Evolutionary conservation across 306 rosid genomes (phyloP).

Genomic region (Corylus avellana): DNA sequence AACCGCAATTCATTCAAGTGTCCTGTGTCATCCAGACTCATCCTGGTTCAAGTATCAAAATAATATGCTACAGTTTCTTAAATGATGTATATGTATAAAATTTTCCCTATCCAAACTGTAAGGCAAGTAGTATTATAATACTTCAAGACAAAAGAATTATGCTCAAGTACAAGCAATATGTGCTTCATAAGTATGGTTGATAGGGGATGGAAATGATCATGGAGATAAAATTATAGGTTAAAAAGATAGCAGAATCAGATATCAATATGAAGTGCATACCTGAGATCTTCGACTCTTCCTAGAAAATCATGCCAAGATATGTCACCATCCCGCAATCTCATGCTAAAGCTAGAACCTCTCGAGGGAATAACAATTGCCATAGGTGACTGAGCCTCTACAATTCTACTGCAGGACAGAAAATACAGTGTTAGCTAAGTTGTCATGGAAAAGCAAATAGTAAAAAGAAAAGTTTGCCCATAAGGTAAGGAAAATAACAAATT

Average conservation of each 20-base stretch:
- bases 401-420: conserved; percentile 70
- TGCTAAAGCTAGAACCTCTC: conserved; percentile 54
- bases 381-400: conserved; percentile 83
- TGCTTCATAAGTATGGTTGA: not conserved
- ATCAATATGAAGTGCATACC: conserved; percentile 45
- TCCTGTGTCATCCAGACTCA: not conserved
- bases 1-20: not conserved
- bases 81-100: not conserved
- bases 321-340: conserved; percentile 71
- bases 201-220: not conserved
- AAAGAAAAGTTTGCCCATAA: conserved; percentile 19
- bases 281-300: conserved; percentile 54
- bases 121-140: not conserved
- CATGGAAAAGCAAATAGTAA: conserved; percentile 16
- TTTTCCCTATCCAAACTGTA: not conserved
- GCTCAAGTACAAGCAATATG: not conserved
- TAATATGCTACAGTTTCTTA: not conserved
- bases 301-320: conserved; percentile 80
- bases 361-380: conserved; percentile 71
- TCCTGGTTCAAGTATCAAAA: not conserved
- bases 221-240: not conserved
- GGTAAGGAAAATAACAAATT: conserved; percentile 27
- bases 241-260: not conserved
- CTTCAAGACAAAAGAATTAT: not conserved
- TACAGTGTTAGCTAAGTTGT: conserved; percentile 33